Evolutionary conservation across 805 yeast species (phyloP).

Genomic region (Pichia membranifaciens): DNA sequence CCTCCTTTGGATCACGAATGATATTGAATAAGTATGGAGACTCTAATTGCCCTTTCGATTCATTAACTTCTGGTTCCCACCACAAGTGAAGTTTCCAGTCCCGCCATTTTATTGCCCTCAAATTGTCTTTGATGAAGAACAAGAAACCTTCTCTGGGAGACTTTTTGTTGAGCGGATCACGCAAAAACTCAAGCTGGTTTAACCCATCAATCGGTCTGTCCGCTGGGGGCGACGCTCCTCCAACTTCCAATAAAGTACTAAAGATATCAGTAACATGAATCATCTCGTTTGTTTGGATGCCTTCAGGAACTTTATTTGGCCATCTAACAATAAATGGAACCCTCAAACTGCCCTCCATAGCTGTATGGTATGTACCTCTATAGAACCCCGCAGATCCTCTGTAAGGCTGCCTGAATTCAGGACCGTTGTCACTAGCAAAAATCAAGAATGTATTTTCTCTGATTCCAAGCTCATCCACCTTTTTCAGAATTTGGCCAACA

Average conservation of each 20-base stretch:
- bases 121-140: constrained; percentile 5
- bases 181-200: background rate
- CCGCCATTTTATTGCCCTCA: constrained; percentile 29
- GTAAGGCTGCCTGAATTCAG: constrained; percentile 1
- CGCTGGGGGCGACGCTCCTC: background rate
- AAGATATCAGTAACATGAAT: constrained; percentile 1
- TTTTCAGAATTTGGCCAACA: background rate
- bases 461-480: background rate
- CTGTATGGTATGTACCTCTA: constrained; percentile 2
- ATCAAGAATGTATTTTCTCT: background rate
- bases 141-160: background rate
- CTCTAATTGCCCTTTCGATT: too few species aligned
- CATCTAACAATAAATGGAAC: constrained; percentile 2
- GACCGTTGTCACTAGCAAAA: constrained; percentile 1
- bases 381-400: constrained; percentile 1
- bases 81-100: constrained; percentile 1
- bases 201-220: constrained; percentile 3
- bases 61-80: too few species aligned
- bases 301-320: background rate
- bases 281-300: background rate
- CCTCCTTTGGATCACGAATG: too few species aligned
- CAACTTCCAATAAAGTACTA: background rate
- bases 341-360: constrained; percentile 3
- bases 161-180: background rate
- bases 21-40: too few species aligned